Evolutionary conservation across 2,329 filamentous ascomycete species (phyloP), one percentile per base, ranked within the genome.

Genomic region (Sclerotinia glacialis): DNA sequence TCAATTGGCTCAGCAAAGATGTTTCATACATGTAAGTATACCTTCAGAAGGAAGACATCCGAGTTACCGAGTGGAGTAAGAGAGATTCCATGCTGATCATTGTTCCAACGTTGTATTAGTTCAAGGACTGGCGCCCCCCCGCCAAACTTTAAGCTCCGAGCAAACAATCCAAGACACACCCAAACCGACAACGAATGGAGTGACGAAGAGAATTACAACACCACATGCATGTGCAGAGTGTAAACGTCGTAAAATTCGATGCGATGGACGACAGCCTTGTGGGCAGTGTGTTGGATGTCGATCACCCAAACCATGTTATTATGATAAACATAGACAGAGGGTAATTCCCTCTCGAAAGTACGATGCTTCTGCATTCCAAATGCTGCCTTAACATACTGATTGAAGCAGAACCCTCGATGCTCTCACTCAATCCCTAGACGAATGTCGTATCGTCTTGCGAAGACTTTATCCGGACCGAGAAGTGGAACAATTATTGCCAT

Each of bases 231-330:
- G 89, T 76, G 87, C 89, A 58, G 89, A 91, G 73, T 92, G 91
- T 79, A 88, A 92, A 75, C 84, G 91, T 71, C 85, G 91, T 69
- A 95, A 94, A 78, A 94, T 94, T 42, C 88, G 91, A 70, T 95
- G 91, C 75, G 90, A 93, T 79, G 91, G 91, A 65, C 85, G 89
- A 71, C 89, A 92, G 74, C 91, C 91, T 14, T 95, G 91, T 75
- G 89, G 90, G 47, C 91, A 93, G 76, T 95, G 91, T 76, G 84
- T 91, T 67, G 93, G 90, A 77, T 93, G 92, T 76, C 87, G 91
- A 66, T 90, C 91, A 69, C 89, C 90, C 5, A 91, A 93, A 76
- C 83, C 86, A 65, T 94, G 91, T 76, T 88, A 89, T 73, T 94
- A 94, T 77, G 89, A 92, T 71, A 92, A 93, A 78, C 90, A 92